Base-by-base conservation (phyloP, 768 basidiomycete species). In the Auriscalpium vulgare region DNA sequence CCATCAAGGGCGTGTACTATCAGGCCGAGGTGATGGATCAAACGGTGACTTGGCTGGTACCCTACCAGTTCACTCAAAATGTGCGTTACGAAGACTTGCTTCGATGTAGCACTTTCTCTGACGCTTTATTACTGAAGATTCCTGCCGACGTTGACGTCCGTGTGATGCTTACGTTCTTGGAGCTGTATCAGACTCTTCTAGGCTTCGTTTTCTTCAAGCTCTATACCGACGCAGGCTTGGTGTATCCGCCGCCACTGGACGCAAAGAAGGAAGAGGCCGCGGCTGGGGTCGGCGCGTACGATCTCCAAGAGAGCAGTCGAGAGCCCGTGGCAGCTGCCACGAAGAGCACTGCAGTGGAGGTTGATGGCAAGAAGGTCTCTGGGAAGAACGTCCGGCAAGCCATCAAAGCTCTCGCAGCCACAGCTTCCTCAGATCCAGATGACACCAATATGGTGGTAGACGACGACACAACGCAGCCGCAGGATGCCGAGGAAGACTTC, bases 1-100 rank as follows among this genome's bases (percentile, higher is more conserved):
- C 91, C 44, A 95, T 99, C 71, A 98, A 98, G 73, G 97, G 97
- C 43, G 83, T 99, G 47, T 99, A 98, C 72, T 97, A 95, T 70
- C 95, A 98, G 72, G 95, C 92, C 9, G 91, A 95, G 68, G 79
- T 97, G 23, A 86, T 93, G 78, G 94, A 91, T 59, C 90, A 97
- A 72, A 85, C 79, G 35, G 81, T 98, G 47, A 95, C 88, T 38
- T 99, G 97, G 97, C 82, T 98, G 35, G 90, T 97, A 17, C 95
- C 95, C 1, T 98, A 97, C 70, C 91, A 91, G 66, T 99, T 99
- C 72, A 95, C 94, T 1, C 97, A 99, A 74, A 86, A 80, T 62
- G 94, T 97, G 65, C 54, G 83, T 71, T 17, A 21, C 35, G 35
- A 40, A 10, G 7, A 13, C 55, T 44, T 46, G 10, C 54, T 53